Base-by-base conservation (phyloP, 257 asterid genomes). In the Solanum chmielewskii region DNA sequence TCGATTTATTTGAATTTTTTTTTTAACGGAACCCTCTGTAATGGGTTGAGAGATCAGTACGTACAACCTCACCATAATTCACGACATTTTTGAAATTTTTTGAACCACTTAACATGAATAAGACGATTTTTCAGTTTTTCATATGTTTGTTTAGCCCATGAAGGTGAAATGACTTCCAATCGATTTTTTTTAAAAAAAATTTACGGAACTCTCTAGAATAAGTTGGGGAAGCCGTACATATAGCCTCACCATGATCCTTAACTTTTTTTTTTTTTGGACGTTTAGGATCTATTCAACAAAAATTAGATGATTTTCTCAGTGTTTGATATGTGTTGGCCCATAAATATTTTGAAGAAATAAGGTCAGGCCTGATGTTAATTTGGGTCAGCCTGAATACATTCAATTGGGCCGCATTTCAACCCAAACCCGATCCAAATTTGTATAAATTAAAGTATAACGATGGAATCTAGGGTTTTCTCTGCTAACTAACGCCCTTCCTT, bases 131-230 rank as follows among this genome's bases (percentile, higher is more conserved):
- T 44, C 1, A 44, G 5, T 44, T 44, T 44, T 44, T 44, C 4
- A 4, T 11, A 4, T 33, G 35, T 33, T 44, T 12, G 5, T 4
- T 44, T 44, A 44, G 13, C 47, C 14, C 47, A 11, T 44, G 47
- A 44, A 11, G 2, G 5, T 44, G 47, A 44, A 44, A 44, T 44
- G 47, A 4, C 47, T 44, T 44, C 1, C 5, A 44, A 42, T 41
- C 1, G 3, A 2, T 41, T 9, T 41, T 9, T 9, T 10, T 41
- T 9, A 0, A 2, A 9, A 42, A 9, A 9, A 2, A 0, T 0
- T 42, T 42, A 42, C 12, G 12, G 11, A 1, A 0, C 1, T 3
- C 10, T 42, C 45, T 2, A 11, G 3, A 42, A 42, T 42, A 11
- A 42, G 4, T 42, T 9, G 11, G 3, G 13, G 1, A 2, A 42